Conservation (phyloP, 768 basidiomycete species). For the Calocybe cyanea region DNA sequence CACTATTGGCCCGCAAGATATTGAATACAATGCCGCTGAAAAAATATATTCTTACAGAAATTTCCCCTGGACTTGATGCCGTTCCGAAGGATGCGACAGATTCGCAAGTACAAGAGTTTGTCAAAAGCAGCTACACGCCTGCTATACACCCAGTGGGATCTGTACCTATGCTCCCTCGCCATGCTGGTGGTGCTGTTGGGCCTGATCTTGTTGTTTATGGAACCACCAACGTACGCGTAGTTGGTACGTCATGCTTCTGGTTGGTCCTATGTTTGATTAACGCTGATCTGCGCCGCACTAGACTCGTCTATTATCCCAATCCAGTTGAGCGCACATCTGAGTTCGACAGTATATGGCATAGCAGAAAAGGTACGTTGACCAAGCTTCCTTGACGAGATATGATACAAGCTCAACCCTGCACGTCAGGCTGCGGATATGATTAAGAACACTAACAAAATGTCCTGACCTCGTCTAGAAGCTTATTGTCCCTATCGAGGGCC, state of each 20-base stretch:
- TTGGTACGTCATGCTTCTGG: conserved; percentile 7
- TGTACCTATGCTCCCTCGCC: conserved; percentile 13
- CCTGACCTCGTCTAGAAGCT: too few relatives aligned
- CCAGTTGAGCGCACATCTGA: conserved; percentile 13
- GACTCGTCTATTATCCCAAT: conserved; percentile 14
- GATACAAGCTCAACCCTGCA: not conserved
- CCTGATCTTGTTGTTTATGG: conserved; percentile 14
- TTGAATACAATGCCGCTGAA: conserved; percentile 9
- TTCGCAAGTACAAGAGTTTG: conserved; percentile 6
- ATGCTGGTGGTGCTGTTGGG: conserved; percentile 12
- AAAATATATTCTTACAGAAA: conserved; percentile 1
- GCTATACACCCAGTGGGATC: conserved; percentile 11
- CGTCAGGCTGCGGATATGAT: conserved; percentile 13
- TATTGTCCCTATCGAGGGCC: too few relatives aligned
- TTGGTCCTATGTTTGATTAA: not conserved
- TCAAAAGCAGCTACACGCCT: conserved; percentile 1
- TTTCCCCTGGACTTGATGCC: conserved; percentile 2
- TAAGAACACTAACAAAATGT: too few relatives aligned
- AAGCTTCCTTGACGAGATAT: not conserved
- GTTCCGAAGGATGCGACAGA: conserved; percentile 9
- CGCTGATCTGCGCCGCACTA: not conserved
- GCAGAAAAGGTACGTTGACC: conserved; percentile 10
- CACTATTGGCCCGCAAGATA: conserved; percentile 3
- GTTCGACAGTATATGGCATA: conserved; percentile 11
- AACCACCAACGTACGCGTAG: conserved; percentile 13